Evolutionary conservation across 2,329 filamentous ascomycete species (phyloP).

Genomic region (Botrytis paeoniae): DNA sequence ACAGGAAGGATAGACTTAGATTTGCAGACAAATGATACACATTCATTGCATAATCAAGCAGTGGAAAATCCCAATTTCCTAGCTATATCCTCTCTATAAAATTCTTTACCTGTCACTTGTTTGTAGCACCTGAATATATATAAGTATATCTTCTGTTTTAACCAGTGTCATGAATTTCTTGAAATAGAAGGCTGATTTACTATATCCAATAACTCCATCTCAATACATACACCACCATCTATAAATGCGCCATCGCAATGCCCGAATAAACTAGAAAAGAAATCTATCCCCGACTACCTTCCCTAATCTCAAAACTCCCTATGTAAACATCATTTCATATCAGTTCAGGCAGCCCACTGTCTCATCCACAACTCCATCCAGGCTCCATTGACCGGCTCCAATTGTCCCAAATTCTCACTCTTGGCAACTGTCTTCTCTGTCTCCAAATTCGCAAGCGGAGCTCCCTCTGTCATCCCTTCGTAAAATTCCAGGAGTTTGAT

Average conservation of each 20-base stretch:
- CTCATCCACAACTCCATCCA: slow-evolving; percentile 41
- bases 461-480: slow-evolving; percentile 24
- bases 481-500: slow-evolving; percentile 47
- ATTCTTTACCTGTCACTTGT: background rate
- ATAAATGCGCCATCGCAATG: background rate
- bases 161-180: background rate
- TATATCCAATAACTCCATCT: background rate
- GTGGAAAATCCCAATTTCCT: background rate
- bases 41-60: background rate
- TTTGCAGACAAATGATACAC: background rate
- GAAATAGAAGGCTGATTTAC: background rate
- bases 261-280: background rate
- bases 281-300: background rate
- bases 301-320: background rate
- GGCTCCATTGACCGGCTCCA: slow-evolving; percentile 34
- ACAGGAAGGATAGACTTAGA: background rate
- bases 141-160: background rate
- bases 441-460: slow-evolving; percentile 18
- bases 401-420: slow-evolving; percentile 33
- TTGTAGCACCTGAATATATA: fast-evolving
- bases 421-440: slow-evolving; percentile 22
- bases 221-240: background rate
- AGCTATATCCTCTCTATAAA: background rate
- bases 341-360: slow-evolving; percentile 36
- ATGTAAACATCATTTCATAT: background rate